phyloP scores from a whole-genome alignment of 2,329 filamentous ascomycete species.

The Neurospora crassa region DNA sequence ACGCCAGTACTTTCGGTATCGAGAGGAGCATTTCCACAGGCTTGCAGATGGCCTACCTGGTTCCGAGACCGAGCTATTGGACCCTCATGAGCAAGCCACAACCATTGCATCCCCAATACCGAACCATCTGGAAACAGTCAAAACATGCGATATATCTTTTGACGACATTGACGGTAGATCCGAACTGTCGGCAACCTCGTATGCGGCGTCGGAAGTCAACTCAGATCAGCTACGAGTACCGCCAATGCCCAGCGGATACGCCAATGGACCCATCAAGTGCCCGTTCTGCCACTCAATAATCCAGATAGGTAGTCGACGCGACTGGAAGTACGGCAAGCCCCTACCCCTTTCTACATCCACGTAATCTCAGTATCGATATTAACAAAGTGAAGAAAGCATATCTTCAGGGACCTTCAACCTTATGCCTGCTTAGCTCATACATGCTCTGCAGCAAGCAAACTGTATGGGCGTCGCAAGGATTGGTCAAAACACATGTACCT shows the following conservation, averaged over 20 bases:
- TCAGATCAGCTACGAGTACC: not conserved
- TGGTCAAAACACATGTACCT: not conserved
- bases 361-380: not conserved
- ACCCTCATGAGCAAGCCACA: not conserved
- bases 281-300: not conserved
- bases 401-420: not conserved
- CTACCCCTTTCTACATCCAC: not conserved
- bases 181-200: not conserved
- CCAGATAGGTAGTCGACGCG: not conserved
- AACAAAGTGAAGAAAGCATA: not conserved
- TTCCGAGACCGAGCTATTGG: not conserved
- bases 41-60: not conserved
- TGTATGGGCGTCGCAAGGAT: not conserved
- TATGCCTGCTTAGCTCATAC: not conserved
- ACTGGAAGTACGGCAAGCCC: not conserved
- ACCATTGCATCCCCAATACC: not conserved
- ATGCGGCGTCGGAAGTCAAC: not conserved
- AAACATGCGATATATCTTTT: not conserved
- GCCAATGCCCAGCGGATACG: not conserved
- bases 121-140: not conserved
- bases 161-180: not conserved
- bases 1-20: not conserved
- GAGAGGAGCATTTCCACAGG: not conserved
- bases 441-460: not conserved
- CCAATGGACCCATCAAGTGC: not conserved